These are phyloP conservation scores for Cymbidium sinense DNA, from an alignment of 106 monocot species.

Conservation along the genomic window DNA sequence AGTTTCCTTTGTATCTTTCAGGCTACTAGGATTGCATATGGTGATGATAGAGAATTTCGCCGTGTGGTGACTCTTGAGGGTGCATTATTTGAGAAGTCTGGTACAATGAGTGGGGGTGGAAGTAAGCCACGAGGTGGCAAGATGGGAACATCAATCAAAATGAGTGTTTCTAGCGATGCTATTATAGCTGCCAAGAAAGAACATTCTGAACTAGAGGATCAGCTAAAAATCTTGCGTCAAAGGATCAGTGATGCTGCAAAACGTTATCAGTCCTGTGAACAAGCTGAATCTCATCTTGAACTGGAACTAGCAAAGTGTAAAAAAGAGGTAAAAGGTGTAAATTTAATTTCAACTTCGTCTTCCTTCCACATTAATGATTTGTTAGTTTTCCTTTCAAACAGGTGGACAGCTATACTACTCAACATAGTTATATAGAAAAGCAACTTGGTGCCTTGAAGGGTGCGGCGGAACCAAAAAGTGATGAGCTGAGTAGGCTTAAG, in stretches of 20 bases:
- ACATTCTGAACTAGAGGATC: conserved; percentile 51
- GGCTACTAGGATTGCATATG: conserved; percentile 92
- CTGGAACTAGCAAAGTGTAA: conserved; percentile 83
- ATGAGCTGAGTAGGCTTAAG: conserved; percentile 62
- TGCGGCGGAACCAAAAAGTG: conserved; percentile 61
- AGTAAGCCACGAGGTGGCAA: conserved; percentile 83
- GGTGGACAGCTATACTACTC: conserved; percentile 64
- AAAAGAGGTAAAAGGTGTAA: conserved; percentile 54
- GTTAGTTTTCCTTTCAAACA: conserved; percentile 20
- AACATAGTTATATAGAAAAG: conserved; percentile 62
- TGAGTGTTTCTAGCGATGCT: conserved; percentile 72
- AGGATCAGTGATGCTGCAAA: conserved; percentile 45
- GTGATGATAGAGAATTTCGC: conserved; percentile 55
- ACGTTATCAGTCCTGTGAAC: conserved; percentile 53
- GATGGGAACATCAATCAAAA: conserved; percentile 88
- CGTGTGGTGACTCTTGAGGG: conserved; percentile 89
- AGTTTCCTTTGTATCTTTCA: conserved; percentile 5
- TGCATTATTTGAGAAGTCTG: conserved; percentile 83
- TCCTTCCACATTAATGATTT: not conserved
- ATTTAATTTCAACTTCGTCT: not conserved
- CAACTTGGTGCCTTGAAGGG: conserved; percentile 55
- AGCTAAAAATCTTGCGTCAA: conserved; percentile 56
- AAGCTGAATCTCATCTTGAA: conserved; percentile 37
- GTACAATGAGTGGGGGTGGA: conserved; percentile 98
- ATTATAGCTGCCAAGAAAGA: conserved; percentile 65